Base-by-base conservation (phyloP, 2,329 filamentous ascomycete genomes). In the Fusarium euwallaceae region DNA sequence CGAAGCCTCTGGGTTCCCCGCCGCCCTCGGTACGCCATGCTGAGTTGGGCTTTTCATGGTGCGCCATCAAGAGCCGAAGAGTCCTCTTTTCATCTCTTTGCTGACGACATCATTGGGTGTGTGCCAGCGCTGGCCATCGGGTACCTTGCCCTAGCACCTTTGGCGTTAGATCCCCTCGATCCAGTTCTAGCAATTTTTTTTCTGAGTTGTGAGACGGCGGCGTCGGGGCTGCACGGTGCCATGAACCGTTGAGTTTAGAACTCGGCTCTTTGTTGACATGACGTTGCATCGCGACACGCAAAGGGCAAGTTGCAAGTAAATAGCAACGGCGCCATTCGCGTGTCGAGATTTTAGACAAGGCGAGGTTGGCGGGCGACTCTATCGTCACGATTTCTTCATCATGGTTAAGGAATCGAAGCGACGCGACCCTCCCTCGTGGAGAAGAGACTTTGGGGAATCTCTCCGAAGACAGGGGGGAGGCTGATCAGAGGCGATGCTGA, bases 61-160 rank as follows among this genome's bases (percentile, higher is more conserved):
- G 43, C 61, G 41, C 67, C 45, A 61, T 64, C 45, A 60, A 55
- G 37, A 53, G 58, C 67, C 41, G 37, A 66, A 12, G 32, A 61
- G 59, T 41, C 70, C 72, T 75, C 72, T 75, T 75, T 75, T 75
- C 53, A 67, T 70, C 53, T 39, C 27, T 17, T 51, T 71, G 34
- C 64, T 62, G 53, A 62, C 62, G 12, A 22, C 32, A 43, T 51
- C 59, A 73, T 73, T 72, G 69, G 70, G 59, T 39, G 24, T 65
- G 34, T 36, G 43, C 20, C 3, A 55, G 29, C 55, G 37, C 41
- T 41, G 39, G n/a, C 36, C 53, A 24, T 63, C 73, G 73, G 73
- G 73, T 75, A 75, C 73, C 73, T 75, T 71, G 75, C 70, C 73
- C 70, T 75, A 75, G 67, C 72, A 73, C 66, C 14, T 39, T 73